Evolutionary conservation across 108 stramenopile species (phyloP), one percentile per base, ranked within the genome.

Genomic region (Hondaea fermentalgiana): DNA sequence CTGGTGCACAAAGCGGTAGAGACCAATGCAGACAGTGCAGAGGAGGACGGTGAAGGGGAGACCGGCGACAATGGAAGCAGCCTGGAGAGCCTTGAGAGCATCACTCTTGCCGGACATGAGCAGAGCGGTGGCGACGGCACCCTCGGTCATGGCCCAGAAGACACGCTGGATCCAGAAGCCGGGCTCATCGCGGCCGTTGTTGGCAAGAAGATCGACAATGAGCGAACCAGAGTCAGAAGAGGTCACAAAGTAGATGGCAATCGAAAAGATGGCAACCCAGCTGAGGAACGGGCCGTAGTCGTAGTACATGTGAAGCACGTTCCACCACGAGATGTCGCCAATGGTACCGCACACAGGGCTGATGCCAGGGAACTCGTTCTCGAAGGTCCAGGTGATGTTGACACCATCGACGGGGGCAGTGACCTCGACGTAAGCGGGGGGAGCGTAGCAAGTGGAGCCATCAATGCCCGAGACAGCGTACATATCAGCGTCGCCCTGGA

Each of bases 161-260:
- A 95, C 87, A 35, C 95, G 92, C 89, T 95, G 95, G 3, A 92
- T 60, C 90, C 91, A 92, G 71, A 93, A 93, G 72, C 93, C 93
- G 8, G 89, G 89, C 5, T 93, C 93, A 87, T 92, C 87, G 19
- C 55, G 72, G 28, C 94, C 95, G 90, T 95, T 95, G 5, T 92
- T 90, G 25, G 94, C 91, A 2, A 95, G 59, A 44, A 91, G 49
- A 72, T 95, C 95, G 44, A 95, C 94, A 72, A 95, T 89, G 72
- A 95, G 88, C 49, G 93, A 92, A 45, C 94, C 95, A 87, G 94
- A 93, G 76, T 95, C 95, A 8, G 94, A 93, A 3, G 92, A 93
- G 10, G 95, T 95, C 58, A 94, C 88, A 72, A 95, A 95, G 91
- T 95, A 95, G 42, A 89, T 43, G 12, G 55, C 72, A 53, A 94